phyloP scores from a whole-genome alignment of 2,329 filamentous ascomycete species.

The Penicillium sp. region DNA sequence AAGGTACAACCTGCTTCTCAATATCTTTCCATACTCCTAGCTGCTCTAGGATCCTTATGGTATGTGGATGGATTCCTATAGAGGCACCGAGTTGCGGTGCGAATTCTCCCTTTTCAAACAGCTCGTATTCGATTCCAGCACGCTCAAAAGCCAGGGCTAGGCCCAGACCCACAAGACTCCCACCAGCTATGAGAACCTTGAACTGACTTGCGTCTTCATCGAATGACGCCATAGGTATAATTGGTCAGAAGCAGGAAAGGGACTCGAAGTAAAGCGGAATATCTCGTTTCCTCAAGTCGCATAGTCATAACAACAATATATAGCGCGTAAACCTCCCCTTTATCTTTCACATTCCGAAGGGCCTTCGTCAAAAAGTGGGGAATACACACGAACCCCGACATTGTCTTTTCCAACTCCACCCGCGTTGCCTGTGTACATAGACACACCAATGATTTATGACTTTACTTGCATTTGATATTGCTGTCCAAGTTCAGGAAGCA shows the following conservation, averaged over 20 bases:
- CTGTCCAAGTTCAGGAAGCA: background rate
- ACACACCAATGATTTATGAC: background rate
- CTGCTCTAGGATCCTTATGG: conserved; percentile 11
- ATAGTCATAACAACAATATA: background rate
- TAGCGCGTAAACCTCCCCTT: background rate
- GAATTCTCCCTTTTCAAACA: conserved; percentile 16
- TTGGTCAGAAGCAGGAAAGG: background rate
- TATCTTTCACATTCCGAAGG: background rate
- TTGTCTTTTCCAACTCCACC: too few relatives aligned
- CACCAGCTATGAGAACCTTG: conserved; percentile 15
- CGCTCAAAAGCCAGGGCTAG: conserved; percentile 12
- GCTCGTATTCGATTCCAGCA: conserved; percentile 13
- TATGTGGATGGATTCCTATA: conserved; percentile 1
- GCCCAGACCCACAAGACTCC: conserved; percentile 12
- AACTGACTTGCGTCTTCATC: background rate
- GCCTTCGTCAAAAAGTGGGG: background rate
- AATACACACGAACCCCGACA: background rate
- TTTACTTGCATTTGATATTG: background rate
- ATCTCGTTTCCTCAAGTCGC: background rate
- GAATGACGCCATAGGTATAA: background rate
- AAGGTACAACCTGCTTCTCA: conserved; percentile 8
- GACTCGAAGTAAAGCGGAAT: background rate
- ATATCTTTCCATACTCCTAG: conserved; percentile 14
- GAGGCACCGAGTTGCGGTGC: conserved; percentile 7
- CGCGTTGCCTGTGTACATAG: too few relatives aligned